Base-by-base conservation (phyloP, 768 basidiomycete genomes). In the Trametes gibbosa region DNA sequence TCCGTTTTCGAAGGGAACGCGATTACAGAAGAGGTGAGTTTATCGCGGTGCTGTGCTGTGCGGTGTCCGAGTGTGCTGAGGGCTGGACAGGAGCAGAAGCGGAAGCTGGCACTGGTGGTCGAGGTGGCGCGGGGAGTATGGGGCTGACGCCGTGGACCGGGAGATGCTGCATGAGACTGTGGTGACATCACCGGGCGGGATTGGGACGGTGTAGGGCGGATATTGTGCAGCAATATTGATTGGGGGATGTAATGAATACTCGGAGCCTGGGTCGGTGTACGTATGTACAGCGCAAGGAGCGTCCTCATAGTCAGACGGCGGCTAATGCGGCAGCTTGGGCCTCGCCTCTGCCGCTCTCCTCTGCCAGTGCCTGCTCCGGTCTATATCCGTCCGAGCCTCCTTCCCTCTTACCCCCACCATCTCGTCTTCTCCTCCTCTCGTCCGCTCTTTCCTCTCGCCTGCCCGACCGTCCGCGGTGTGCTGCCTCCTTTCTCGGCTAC, bases 1-100 rank as follows among this genome's bases (percentile, higher is more conserved):
- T 74, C 73, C 4, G 77, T 78, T 50, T 69, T 72, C 2, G 79
- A 79, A 47, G 79, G 80, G 0, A 81, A 81, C 58, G 65, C 70
- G 29, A 68, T 81, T 23, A 63, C 53, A 1, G 65, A 66, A 16
- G 72, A 75, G 50, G 69, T 61, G 40, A 25, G 49, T 42, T 21
- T 49, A 48, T 46, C 19, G 21, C 37, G 32, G 19, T 43, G 45
- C 17, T 34, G 23, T 50, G 43, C 58, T 41, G 23, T 32, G 37
- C n/a, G 37, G 34, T 56, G 47, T 37, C 39, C 12, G 29, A n/a
- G 50, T 29, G 48, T 49, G 19, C 45, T 34, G 23, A 35, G 16
- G 25, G 17, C 37, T 46, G 34, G 9, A 35, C 58, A 70, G 69
- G 75, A 79, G 53, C 71, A 79, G 67, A 64, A 67, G 60, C 64